Base-by-base conservation (phyloP, 306 rosid species). In the Lathyrus oleraceus region DNA sequence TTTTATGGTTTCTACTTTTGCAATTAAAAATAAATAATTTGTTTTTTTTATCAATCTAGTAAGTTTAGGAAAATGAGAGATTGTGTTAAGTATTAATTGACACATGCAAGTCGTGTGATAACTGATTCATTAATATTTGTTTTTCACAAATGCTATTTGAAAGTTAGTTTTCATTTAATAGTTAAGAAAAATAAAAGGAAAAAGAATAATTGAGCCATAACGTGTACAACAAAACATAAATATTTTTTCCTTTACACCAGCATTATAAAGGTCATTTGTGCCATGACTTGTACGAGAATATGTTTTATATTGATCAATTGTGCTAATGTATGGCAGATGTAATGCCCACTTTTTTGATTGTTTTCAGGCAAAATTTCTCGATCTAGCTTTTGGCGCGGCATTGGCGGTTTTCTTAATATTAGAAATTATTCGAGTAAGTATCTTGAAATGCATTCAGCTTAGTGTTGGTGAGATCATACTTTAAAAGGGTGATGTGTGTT, bases 331-430 rank as follows among this genome's bases (percentile, higher is more conserved):
- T 69, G 30, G 58, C 35, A 64, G 27, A 13, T 61, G 51, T 73
- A 57, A 42, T 54, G 19, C 80, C 78, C 70, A 74, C 76, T 82
- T 39, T 66, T 32, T 76, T 10, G 63, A 21, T 80, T 85, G 73
- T 78, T 87, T 88, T 43, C 96, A 94, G 99, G 91, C 96, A 64
- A 83, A 82, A 77, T 91, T 88, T 86, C 99, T 94, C 52, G 84
- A 88, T 81, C 88, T 94, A 48, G 91, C 96, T 47, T 94, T 94
- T 68, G 98, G 99, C 3, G 96, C 88, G 42, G 97, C 99, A 38
- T 81, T 94, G 88, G 87, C 85, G 11, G 88, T 87, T 85, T 91
- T 94, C 86, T 65, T 91, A 87, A 83, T 79, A 19, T 40, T 94
- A 75, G 99, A 91, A 91, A 88, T 86, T 79, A 82, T 94, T 77